phyloP scores from a whole-genome alignment of 768 basidiomycete species.

The Royoungia palumana region DNA sequence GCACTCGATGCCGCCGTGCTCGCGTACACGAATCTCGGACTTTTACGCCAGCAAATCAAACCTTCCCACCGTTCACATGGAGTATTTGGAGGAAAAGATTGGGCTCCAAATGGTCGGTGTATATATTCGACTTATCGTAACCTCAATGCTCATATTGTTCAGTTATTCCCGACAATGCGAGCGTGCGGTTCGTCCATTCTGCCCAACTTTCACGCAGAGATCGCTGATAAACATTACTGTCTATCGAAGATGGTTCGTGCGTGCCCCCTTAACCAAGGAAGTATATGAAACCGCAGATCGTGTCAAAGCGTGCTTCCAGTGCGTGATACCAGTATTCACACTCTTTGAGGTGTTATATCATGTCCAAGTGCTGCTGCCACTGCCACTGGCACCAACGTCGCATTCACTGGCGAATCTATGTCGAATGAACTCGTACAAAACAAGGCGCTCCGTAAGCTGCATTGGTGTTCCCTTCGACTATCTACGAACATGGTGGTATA shows the following conservation, averaged over 20 bases:
- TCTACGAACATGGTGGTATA: slow-evolving; percentile 23
- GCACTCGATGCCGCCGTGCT: slow-evolving; percentile 86
- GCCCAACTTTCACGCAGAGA: background rate
- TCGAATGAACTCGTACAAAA: slow-evolving; percentile 67
- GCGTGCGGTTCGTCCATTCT: slow-evolving; percentile 50
- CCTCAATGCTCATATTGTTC: background rate
- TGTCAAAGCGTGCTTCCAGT: slow-evolving; percentile 73
- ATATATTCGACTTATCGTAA: background rate
- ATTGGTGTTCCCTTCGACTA: background rate
- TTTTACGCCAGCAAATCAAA: slow-evolving; percentile 76
- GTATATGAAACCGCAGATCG: slow-evolving; percentile 54
- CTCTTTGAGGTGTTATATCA: background rate
- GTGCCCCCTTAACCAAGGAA: slow-evolving; percentile 65
- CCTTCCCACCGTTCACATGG: slow-evolving; percentile 81
- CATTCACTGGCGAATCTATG: slow-evolving; percentile 36
- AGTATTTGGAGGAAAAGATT: slow-evolving; percentile 70
- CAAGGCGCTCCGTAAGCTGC: slow-evolving; percentile 48
- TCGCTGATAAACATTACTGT: background rate
- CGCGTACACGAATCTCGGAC: slow-evolving; percentile 75
- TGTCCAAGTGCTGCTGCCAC: slow-evolving; percentile 56
- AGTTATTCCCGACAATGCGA: slow-evolving; percentile 85
- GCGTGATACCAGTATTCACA: slow-evolving; percentile 20
- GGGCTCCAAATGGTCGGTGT: slow-evolving; percentile 65
- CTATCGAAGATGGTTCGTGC: slow-evolving; percentile 58
- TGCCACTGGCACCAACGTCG: slow-evolving; percentile 60